Percentiles rank a stretch among this genome's conserved stretches.
Conservation (phyloP, 2,329 filamentous ascomycete genomes). For the Scorias spongiosa region DNA sequence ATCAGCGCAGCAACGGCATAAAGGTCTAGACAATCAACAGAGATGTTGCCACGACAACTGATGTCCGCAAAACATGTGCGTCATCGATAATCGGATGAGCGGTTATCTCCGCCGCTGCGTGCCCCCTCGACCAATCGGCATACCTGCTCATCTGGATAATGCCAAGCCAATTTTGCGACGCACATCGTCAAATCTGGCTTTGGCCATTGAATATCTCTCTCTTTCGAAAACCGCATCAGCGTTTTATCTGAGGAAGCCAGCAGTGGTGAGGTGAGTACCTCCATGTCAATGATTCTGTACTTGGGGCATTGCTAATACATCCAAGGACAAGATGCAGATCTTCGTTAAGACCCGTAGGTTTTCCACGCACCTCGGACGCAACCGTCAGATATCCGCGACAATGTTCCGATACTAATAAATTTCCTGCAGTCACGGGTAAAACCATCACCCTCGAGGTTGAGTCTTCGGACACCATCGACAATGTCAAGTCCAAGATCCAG, state of each 20-base stretch:
- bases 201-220: background rate
- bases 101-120: background rate
- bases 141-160: background rate
- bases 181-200: background rate
- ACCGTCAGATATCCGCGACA: background rate
- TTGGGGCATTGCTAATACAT: background rate
- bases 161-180: background rate
- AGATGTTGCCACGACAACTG: background rate
- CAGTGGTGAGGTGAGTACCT: background rate
- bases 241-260: background rate
- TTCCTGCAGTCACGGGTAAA: slow-evolving; percentile 70
- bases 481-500: slow-evolving; percentile 97
- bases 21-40: background rate
- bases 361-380: background rate
- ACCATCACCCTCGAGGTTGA: slow-evolving; percentile 99
- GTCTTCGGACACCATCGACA: slow-evolving; percentile 99
- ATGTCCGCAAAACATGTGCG: background rate
- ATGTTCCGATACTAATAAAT: background rate
- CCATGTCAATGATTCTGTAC: background rate
- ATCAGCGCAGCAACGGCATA: too few species aligned
- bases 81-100: background rate
- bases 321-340: slow-evolving; percentile 55
- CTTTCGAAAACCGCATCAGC: background rate
- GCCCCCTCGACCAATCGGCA: background rate
- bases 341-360: slow-evolving; percentile 88